Evolutionary conservation across 129 eudicot genomes (phyloP), one percentile per base, ranked within the genome.

Genomic region (Chrysanthemum seticuspe): DNA sequence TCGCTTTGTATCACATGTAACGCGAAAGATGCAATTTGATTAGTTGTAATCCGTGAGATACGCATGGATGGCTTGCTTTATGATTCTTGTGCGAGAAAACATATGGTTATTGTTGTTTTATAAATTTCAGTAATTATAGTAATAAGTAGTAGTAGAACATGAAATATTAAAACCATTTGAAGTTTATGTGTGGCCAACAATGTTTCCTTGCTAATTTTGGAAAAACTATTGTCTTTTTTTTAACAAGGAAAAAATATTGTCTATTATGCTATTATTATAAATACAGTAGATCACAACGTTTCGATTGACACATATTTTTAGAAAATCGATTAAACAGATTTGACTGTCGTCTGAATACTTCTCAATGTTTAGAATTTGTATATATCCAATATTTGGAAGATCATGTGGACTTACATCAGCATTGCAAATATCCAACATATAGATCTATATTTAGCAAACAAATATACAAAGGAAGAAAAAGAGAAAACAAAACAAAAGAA

Each of bases 1-100:
- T 36, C 9, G 6, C 45, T 36, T 6, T 6, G 45, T 6, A 36
- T 36, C 10, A 7, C 45, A 36, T 36, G 65, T 36, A 15, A 71
- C 58, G 13, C 19, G 3, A 70, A 70, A 70, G 52, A 36, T 27
- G 40, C 65, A 3, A 57, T 53, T 18, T 34, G 44, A 19, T 44
- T 44, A 57, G 13, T 13, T 45, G 10, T 62, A n/a, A 54, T 73
- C 62, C 77, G 50, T 51, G 34, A 18, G 64, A 63, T 34, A 44
- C 40, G 78, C 51, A 16, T 12, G 9, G 11, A 72, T 14, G 23
- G 40, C 25, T 74, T 52, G n/a, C 19, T 74, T 50, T 9, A 31
- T 12, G 31, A 34, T 34, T 6, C 21, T 19, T 10, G 40, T 12
- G 57, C 8, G 3, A 71, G 5, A 11, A 67, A 12, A 4, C 31